Evolutionary conservation across 352 stramenopile genomes (phyloP), one percentile per base, ranked within the genome.

Genomic region (Nothophytophthora sp.): DNA sequence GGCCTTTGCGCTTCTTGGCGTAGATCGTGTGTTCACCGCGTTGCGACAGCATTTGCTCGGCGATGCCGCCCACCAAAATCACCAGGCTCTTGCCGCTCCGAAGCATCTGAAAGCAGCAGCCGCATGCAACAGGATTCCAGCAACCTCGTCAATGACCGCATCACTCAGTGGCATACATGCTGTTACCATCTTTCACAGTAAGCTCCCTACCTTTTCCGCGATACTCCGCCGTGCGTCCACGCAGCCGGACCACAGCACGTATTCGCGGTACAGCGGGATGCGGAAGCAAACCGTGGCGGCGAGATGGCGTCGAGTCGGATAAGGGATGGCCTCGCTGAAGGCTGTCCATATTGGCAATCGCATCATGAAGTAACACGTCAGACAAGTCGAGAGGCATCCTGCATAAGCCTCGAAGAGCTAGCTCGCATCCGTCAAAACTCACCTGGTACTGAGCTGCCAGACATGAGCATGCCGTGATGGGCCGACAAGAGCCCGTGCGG

Each of bases 31-130:
- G 84, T 34, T 92, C 72, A 27, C 76, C 72, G 13, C 65, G 67
- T 44, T 88, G 56, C 34, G 81, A 83, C 18, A 92, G 53, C 82
- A 95, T 90, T 60, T 95, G 81, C 75, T 95, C 84, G 13, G 77
- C 60, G 61, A 92, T 91, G 25, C 82, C 81, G 4, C 84, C 82
- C 30, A 95, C 80, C 13, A 92, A 43, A 29, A 93, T 95, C 19
- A 90, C 79, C 35, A 91, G 50, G 53, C 78, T 92, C 63, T 90
- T 89, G 40, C 73, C 81, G 41, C 77, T 72, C 16, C 58, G 62
- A 25, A 92, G 70, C 50, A 87, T 67, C 60, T 81, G 24, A 25
- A n/a, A n/a, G n/a, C n/a, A n/a, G n/a, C n/a, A n/a, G n/a, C n/a
- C n/a, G n/a, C n/a, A n/a, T n/a, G n/a, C n/a, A n/a, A 50, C n/a